Evolutionary conservation across 2,329 filamentous ascomycete species (phyloP).

Genomic region (Rugonectria rugulosa): DNA sequence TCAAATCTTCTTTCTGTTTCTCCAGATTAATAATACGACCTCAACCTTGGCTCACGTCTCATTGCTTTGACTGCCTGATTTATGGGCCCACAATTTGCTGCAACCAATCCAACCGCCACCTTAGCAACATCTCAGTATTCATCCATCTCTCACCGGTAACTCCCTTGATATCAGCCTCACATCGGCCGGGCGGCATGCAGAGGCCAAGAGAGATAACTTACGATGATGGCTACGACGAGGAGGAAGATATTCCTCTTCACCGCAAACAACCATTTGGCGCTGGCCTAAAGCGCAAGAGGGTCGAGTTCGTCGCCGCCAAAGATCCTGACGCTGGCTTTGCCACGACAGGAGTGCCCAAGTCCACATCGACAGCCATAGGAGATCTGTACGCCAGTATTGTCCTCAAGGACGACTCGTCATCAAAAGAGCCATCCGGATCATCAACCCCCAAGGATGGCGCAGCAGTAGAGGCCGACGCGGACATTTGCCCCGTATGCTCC

Average conservation of each 20-base stretch:
- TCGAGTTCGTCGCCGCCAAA: slow-evolving; percentile 66
- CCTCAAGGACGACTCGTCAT: slow-evolving; percentile 47
- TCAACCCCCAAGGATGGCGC: slow-evolving; percentile 7
- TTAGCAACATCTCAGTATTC: background rate
- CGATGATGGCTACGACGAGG: slow-evolving; percentile 41
- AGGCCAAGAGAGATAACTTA: slow-evolving; percentile 30
- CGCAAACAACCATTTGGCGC: slow-evolving; percentile 62
- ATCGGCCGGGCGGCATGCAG: slow-evolving; percentile 39
- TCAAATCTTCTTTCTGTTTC: no score
- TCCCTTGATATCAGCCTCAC: slow-evolving; percentile 28
- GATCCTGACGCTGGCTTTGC: slow-evolving; percentile 43
- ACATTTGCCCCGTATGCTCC: slow-evolving; percentile 47
- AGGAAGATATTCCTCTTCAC: slow-evolving; percentile 61
- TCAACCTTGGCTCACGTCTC: no score
- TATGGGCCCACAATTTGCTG: background rate
- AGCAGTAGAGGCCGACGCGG: slow-evolving; percentile 21
- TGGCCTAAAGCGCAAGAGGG: slow-evolving; percentile 60
- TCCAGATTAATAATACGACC: no score
- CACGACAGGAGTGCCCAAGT: slow-evolving; percentile 18
- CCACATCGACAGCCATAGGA: slow-evolving; percentile 43
- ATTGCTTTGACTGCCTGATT: background rate
- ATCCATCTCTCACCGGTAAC: background rate
- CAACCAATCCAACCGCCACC: background rate
- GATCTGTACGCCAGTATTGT: slow-evolving; percentile 75
- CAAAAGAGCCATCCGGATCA: slow-evolving; percentile 4